These are phyloP conservation scores for Ceratocystis cubensis DNA, from an alignment of 2,329 filamentous ascomycete species.

Conservation along the genomic window DNA sequence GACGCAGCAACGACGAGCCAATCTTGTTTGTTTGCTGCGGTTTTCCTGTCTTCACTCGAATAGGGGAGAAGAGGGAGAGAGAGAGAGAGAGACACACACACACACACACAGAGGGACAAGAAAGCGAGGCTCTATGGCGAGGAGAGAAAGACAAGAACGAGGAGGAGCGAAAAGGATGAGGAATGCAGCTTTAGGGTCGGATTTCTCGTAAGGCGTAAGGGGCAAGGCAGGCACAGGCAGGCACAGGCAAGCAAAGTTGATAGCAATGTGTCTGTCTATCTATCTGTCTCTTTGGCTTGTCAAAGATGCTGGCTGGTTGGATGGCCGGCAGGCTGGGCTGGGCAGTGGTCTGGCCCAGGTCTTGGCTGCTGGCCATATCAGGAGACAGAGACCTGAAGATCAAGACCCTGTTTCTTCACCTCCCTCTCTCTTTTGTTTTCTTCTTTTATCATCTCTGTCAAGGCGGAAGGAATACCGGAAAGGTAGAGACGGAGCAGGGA, in stretches of 20 bases:
- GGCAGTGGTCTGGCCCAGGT: no score
- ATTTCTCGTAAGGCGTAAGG: background rate
- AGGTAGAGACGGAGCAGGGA: constrained; percentile 2
- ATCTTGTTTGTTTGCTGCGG: background rate
- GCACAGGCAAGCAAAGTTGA: no score
- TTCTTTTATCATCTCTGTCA: background rate
- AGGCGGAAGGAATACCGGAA: constrained; percentile 2
- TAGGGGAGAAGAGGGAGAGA: background rate
- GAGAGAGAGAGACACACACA: background rate
- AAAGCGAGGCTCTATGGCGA: background rate
- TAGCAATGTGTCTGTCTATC: no score
- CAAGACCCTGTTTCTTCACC: background rate
- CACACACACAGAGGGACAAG: background rate
- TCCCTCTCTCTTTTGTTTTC: background rate
- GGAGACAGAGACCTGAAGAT: no score
- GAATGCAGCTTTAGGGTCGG: background rate
- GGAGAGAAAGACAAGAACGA: background rate
- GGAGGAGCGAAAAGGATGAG: background rate
- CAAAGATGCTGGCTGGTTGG: no score
- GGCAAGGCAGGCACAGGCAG: background rate
- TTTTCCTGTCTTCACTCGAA: no score
- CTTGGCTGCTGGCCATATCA: no score
- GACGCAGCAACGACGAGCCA: background rate
- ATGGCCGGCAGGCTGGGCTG: no score
- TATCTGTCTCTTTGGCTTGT: no score